Evolutionary conservation across 139 green algal genomes (phyloP).

Genomic region (Tetradesmus obliquus): DNA sequence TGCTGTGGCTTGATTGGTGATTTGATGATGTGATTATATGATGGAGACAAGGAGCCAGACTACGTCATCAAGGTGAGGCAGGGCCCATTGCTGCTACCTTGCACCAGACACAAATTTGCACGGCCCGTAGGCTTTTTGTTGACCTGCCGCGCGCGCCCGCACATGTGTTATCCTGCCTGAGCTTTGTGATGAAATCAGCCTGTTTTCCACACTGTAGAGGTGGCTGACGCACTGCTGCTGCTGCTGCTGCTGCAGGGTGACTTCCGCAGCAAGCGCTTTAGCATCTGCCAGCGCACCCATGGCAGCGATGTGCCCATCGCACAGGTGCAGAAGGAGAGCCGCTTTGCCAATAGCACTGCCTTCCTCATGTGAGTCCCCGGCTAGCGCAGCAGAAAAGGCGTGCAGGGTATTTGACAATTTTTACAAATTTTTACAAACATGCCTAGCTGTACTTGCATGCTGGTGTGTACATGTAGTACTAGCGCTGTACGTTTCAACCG

Average conservation of each 20-base stretch:
- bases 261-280: not conserved
- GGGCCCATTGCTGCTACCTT: not conserved
- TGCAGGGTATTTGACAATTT: too few relatives aligned
- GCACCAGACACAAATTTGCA: too few relatives aligned
- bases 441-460: not conserved
- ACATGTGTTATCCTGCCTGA: too few relatives aligned
- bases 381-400: not conserved
- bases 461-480: too few relatives aligned
- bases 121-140: too few relatives aligned
- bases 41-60: not conserved
- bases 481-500: too few relatives aligned
- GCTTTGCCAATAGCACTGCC: slow-evolving; percentile 9
- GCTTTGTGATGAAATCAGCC: too few relatives aligned
- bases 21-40: not conserved
- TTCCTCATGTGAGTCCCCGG: slow-evolving; percentile 3
- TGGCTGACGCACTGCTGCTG: not conserved
- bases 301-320: not conserved
- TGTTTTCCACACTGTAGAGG: not conserved
- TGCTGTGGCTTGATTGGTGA: not conserved
- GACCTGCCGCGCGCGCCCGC: too few relatives aligned
- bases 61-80: not conserved
- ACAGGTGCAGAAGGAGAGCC: not conserved
- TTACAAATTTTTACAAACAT: too few relatives aligned
- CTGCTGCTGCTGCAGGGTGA: not conserved
- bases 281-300: not conserved